Evolutionary conservation across 306 rosid species (phyloP).

Genomic region (Cicer bijugum): DNA sequence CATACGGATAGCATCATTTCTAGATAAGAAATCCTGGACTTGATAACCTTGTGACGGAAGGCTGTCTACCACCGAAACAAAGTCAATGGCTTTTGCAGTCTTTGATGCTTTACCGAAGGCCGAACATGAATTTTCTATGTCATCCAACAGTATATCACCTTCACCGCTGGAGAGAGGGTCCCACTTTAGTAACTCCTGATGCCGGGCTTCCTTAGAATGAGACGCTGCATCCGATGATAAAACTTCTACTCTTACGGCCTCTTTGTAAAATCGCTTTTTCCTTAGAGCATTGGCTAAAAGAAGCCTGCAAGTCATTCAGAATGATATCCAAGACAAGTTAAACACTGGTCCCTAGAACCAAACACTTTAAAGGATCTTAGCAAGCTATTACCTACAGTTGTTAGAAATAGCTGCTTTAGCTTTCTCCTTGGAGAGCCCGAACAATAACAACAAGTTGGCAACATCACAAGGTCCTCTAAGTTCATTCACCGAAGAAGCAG

Average conservation of each 20-base stretch:
- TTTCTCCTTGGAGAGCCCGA: conserved; percentile 72
- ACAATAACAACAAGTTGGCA: conserved; percentile 74
- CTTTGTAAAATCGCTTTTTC: conserved; percentile 76
- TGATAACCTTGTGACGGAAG: conserved; percentile 72
- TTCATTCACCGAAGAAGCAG: conserved; percentile 71
- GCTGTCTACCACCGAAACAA: conserved; percentile 55
- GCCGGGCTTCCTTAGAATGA: conserved; percentile 55
- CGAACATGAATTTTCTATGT: conserved; percentile 61
- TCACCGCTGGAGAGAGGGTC: conserved; percentile 86
- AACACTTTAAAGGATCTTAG: conserved; percentile 31
- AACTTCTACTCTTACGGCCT: conserved; percentile 71
- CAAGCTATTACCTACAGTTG: conserved; percentile 73
- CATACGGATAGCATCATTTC: conserved; percentile 45
- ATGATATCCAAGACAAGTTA: conserved; percentile 24
- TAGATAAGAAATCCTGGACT: conserved; percentile 58
- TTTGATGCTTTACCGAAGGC: conserved; percentile 57
- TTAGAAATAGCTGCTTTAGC: conserved; percentile 85
- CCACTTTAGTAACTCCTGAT: conserved; percentile 65
- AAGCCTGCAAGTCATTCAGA: conserved; percentile 55
- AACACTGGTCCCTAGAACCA: conserved; percentile 19
- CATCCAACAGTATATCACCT: conserved; percentile 80
- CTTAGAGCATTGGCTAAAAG: conserved; percentile 74
- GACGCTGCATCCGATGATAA: conserved; percentile 54
- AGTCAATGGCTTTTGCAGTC: conserved; percentile 70
- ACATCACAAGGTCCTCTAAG: conserved; percentile 92